These are phyloP conservation scores for Lepidium aucheri DNA, from an alignment of 345 rosid genomes.

Conservation along the genomic window DNA sequence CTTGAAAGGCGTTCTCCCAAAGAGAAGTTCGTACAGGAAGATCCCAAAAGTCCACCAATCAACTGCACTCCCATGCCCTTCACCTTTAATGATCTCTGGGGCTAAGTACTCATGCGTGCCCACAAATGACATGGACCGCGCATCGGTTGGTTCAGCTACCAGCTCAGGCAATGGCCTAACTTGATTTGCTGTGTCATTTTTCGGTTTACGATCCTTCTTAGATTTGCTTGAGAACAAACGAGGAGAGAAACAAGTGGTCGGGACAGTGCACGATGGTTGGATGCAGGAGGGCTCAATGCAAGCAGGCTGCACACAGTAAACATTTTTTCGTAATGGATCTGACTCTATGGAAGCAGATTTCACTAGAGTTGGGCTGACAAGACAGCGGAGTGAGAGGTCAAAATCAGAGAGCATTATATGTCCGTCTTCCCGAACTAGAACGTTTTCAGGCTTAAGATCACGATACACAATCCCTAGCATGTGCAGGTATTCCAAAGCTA, in stretches of 20 bases:
- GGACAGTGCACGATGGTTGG: constrained; percentile 79
- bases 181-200: constrained; percentile 62
- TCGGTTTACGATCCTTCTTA: constrained; percentile 63
- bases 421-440: constrained; percentile 65
- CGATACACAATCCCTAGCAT: constrained; percentile 75
- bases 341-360: constrained; percentile 49
- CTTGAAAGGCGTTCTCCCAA: constrained; percentile 89
- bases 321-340: constrained; percentile 62
- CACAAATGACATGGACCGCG: constrained; percentile 90
- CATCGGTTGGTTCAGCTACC: constrained; percentile 85
- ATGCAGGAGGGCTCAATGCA: constrained; percentile 80
- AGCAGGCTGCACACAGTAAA: constrained; percentile 72
- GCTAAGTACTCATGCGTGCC: constrained; percentile 93
- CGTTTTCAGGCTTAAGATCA: constrained; percentile 78
- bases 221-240: constrained; percentile 83
- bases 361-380: constrained; percentile 78
- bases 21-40: constrained; percentile 73
- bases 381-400: constrained; percentile 76
- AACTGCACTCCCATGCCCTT: constrained; percentile 96
- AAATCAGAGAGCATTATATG: constrained; percentile 83
- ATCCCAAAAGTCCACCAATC: constrained; percentile 98
- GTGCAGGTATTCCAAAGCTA: constrained; percentile 68
- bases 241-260: constrained; percentile 82
- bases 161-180: constrained; percentile 86
- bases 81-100: constrained; percentile 86